These are phyloP conservation scores for Fraxinus cuspidata DNA, from an alignment of 257 asterid species.

Conservation along the genomic window DNA sequence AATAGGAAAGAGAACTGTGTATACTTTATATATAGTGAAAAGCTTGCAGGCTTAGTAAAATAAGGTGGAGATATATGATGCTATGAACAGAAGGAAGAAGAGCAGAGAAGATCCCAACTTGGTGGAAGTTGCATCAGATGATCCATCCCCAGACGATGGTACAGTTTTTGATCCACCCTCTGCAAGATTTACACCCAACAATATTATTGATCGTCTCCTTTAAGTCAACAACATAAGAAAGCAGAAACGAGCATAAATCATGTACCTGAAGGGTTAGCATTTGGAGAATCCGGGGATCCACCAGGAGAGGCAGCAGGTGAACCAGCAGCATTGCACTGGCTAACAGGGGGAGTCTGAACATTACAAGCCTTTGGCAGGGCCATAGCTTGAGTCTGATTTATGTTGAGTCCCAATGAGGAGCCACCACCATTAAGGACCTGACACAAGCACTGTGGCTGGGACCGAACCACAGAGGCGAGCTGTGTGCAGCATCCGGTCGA, in stretches of 20 bases:
- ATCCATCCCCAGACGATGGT: conserved; percentile 42
- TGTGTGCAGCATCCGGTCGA: conserved; percentile 70
- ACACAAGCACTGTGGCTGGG: conserved; percentile 74
- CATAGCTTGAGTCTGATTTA: conserved; percentile 80
- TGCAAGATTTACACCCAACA: conserved; percentile 12
- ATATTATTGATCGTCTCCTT: background rate
- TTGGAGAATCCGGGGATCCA: conserved; percentile 26
- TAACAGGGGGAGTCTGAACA: conserved; percentile 36
- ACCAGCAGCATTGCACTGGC: conserved; percentile 34
- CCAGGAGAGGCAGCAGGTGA: conserved; percentile 36
- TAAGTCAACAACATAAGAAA: background rate
- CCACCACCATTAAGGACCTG: conserved; percentile 67
- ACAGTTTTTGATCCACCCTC: conserved; percentile 33
- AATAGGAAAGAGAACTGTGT: conserved; percentile 9
- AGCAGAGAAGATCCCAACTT: conserved; percentile 32
- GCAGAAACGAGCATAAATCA: background rate
- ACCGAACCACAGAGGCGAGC: conserved; percentile 58
- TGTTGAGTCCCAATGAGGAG: conserved; percentile 55
- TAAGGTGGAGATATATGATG: conserved; percentile 30
- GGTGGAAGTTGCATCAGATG: conserved; percentile 39
- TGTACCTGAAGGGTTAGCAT: conserved; percentile 25
- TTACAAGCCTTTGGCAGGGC: conserved; percentile 53
- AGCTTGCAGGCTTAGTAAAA: background rate
- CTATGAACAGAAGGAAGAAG: conserved; percentile 28
- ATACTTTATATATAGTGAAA: background rate